Percentiles rank a stretch among this genome's conserved stretches.
phyloP scores from a whole-genome alignment of 305 asterid species.

The Stenogyne calaminthoides region DNA sequence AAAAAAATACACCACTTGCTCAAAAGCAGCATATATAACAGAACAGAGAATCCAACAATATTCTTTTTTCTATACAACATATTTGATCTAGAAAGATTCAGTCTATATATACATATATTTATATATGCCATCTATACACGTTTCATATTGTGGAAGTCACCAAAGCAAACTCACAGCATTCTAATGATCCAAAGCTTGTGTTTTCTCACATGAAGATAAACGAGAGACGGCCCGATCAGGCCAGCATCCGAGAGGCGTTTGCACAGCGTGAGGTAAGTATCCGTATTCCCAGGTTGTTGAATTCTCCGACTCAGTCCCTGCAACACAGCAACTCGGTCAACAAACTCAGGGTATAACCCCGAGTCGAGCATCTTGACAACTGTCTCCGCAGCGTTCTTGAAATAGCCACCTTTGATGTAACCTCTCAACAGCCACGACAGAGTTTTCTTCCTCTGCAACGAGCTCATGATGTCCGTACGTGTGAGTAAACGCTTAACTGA shows the following conservation, averaged over 20 bases:
- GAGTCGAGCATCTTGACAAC: constrained; percentile 70
- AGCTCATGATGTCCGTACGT: constrained; percentile 55
- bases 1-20: no score
- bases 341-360: constrained; percentile 70
- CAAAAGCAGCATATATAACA: constrained; percentile 4
- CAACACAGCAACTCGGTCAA: constrained; percentile 79
- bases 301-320: constrained; percentile 75
- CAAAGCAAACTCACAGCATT: constrained; percentile 53
- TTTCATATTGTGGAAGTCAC: background rate
- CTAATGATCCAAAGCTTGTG: constrained; percentile 78
- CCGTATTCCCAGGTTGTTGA: constrained; percentile 59
- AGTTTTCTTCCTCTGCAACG: constrained; percentile 62
- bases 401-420: constrained; percentile 90
- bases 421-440: constrained; percentile 90
- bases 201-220: constrained; percentile 73
- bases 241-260: constrained; percentile 71
- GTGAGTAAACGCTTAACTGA: constrained; percentile 69
- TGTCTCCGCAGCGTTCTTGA: constrained; percentile 74
- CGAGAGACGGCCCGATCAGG: constrained; percentile 68
- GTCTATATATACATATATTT: constrained; percentile 14
- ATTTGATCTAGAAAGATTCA: background rate
- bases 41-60: background rate
- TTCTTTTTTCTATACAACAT: constrained; percentile 18
- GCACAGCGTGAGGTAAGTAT: constrained; percentile 66
- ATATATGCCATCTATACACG: constrained; percentile 15